Percentiles rank a stretch among this genome's conserved stretches.
These are phyloP conservation scores for Oryza officinalis DNA, from an alignment of 176 grass and related monocot genomes.

Conservation along the genomic window DNA sequence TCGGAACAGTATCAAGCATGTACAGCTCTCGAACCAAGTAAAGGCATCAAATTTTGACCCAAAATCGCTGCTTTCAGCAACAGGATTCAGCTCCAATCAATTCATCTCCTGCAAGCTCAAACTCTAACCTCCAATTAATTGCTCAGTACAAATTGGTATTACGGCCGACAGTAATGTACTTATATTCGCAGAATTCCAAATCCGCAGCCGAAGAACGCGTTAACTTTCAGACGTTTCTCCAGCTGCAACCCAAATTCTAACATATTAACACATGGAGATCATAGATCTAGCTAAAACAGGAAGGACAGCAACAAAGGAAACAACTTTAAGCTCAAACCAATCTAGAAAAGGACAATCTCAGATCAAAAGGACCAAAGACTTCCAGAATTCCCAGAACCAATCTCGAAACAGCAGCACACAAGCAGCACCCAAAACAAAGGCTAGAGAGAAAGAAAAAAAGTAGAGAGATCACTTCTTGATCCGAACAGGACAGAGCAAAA, in stretches of 20 bases:
- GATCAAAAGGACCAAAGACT: slow-evolving; percentile 15
- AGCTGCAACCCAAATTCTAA: slow-evolving; percentile 29
- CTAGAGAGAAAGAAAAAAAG: neutral
- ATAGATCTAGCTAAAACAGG: slow-evolving; percentile 23
- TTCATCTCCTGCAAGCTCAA: neutral
- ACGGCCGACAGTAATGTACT: neutral
- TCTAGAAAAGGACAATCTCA: neutral
- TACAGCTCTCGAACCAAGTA: slow-evolving; percentile 19
- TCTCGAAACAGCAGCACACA: neutral
- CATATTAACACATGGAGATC: slow-evolving; percentile 25
- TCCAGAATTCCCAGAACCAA: neutral
- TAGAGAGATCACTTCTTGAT: neutral
- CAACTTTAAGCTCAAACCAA: neutral
- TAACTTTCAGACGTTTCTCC: slow-evolving; percentile 27
- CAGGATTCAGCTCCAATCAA: neutral
- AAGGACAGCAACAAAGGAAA: neutral
- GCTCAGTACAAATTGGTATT: slow-evolving; percentile 8
- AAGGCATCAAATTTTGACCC: slow-evolving; percentile 11
- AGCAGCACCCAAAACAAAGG: neutral
- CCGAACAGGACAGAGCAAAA: neutral
- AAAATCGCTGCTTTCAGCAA: neutral
- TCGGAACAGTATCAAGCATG: slow-evolving; percentile 33
- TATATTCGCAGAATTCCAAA: neutral
- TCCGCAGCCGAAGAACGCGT: neutral
- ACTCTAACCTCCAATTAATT: slow-evolving; percentile 8